Conservation (phyloP, 177 flowering plant genomes). For the Vitis hybrid region DNA sequence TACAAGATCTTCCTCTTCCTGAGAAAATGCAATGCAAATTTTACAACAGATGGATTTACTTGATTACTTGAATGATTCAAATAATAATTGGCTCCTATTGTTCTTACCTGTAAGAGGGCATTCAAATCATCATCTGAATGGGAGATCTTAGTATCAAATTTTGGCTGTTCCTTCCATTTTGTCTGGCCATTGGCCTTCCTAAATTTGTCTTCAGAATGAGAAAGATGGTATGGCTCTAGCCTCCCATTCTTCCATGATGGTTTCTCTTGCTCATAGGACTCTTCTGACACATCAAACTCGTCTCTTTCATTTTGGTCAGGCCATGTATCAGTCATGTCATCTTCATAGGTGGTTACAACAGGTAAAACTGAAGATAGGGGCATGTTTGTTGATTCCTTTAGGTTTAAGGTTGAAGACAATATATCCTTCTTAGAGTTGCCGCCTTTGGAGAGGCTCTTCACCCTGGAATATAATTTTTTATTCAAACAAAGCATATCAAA, state of each 20-base stretch:
- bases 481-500: not conserved
- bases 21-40: constrained; percentile 11
- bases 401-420: constrained; percentile 45
- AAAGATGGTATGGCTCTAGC: constrained; percentile 25
- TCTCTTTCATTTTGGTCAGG: constrained; percentile 46
- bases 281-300: constrained; percentile 42
- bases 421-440: constrained; percentile 63
- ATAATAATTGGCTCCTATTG: no score
- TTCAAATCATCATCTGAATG: constrained; percentile 61
- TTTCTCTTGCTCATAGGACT: constrained; percentile 52
- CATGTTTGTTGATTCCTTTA: constrained; percentile 61
- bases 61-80: not conserved
- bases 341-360: constrained; percentile 31
- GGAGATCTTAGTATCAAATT: constrained; percentile 30
- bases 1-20: constrained; percentile 90
- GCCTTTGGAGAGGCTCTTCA: constrained; percentile 86
- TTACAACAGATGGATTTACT: not conserved
- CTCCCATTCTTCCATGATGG: constrained; percentile 47
- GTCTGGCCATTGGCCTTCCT: constrained; percentile 41
- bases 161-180: constrained; percentile 55
- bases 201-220: constrained; percentile 43
- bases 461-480: constrained; percentile 40
- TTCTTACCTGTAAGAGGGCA: constrained; percentile 55
- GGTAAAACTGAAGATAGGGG: constrained; percentile 56
- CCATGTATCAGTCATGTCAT: constrained; percentile 35